These are phyloP conservation scores for Metschnikowia vanudenii DNA, from an alignment of 805 yeast genomes.

Conservation along the genomic window DNA sequence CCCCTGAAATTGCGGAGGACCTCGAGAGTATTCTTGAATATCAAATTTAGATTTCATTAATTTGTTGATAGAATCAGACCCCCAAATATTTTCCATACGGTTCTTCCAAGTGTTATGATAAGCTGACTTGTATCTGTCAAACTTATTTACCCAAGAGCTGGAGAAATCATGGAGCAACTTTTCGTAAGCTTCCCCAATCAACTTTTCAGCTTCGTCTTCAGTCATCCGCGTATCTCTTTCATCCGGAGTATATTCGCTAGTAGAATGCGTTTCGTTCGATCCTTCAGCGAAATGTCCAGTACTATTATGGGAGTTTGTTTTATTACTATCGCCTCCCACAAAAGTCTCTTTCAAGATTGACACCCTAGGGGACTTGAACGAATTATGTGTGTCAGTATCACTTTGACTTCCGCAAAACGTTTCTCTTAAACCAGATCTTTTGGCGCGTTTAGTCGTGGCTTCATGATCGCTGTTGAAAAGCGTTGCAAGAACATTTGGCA, in stretches of 20 bases:
- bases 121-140: conserved; percentile 24
- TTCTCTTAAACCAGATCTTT: conserved; percentile 1
- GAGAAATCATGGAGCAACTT: conserved; percentile 28
- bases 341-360: conserved; percentile 2
- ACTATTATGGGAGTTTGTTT: background rate
- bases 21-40: conserved; percentile 34
- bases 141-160: conserved; percentile 36
- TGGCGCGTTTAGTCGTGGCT: background rate
- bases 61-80: conserved; percentile 31
- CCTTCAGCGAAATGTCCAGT: background rate
- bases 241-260: background rate
- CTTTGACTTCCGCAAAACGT: conserved; percentile 2
- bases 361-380: background rate
- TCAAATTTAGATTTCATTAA: conserved; percentile 33
- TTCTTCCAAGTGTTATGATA: conserved; percentile 27
- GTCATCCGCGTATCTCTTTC: conserved; percentile 1
- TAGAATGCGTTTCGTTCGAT: background rate
- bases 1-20: conserved; percentile 34
- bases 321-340: background rate
- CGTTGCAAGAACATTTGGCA: conserved; percentile 6
- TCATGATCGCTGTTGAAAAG: conserved; percentile 6
- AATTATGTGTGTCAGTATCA: background rate
- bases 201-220: conserved; percentile 27
- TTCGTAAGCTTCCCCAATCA: conserved; percentile 28
- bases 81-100: conserved; percentile 32